Evolutionary conservation across 2,329 filamentous ascomycete genomes (phyloP).

Genomic region (Cordyceps cicadae): DNA sequence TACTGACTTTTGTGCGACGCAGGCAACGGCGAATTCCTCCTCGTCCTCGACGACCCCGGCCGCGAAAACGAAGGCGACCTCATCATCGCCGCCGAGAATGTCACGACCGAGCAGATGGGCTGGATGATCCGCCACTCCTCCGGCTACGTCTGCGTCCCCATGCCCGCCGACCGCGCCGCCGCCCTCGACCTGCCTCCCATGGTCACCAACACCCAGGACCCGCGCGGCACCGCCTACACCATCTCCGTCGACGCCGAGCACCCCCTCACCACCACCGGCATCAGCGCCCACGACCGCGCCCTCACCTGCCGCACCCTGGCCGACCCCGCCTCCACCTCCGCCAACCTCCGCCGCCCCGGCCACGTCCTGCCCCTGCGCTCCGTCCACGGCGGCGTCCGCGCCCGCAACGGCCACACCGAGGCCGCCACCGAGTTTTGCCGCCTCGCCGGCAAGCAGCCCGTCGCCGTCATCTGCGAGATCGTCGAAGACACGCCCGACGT

Average conservation of each 20-base stretch:
- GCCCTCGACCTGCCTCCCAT: slow-evolving; percentile 78
- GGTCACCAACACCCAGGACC: slow-evolving; percentile 68
- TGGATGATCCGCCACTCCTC: slow-evolving; percentile 91
- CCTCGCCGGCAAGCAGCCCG: slow-evolving; percentile 67
- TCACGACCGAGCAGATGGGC: slow-evolving; percentile 86
- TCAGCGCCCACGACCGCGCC: slow-evolving; percentile 79
- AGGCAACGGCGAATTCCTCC: slow-evolving; percentile 83
- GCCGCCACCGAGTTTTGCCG: slow-evolving; percentile 85
- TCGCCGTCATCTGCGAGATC: slow-evolving; percentile 82
- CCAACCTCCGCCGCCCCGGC: slow-evolving; percentile 70
- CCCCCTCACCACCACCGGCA: slow-evolving; percentile 73
- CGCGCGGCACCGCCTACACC: slow-evolving; percentile 87
- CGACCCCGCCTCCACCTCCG: slow-evolving; percentile 46
- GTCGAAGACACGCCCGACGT: slow-evolving; percentile 77
- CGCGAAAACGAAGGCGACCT: slow-evolving; percentile 98
- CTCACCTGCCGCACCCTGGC: slow-evolving; percentile 74
- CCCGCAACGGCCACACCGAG: slow-evolving; percentile 82
- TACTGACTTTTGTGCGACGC: slow-evolving; percentile 3
- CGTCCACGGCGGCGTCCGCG: slow-evolving; percentile 68
- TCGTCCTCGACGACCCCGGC: slow-evolving; percentile 84
- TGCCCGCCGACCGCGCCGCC: slow-evolving; percentile 60
- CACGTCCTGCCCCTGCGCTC: slow-evolving; percentile 85
- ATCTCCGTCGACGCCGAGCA: slow-evolving; percentile 75
- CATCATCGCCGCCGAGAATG: slow-evolving; percentile 79
- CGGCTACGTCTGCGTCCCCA: slow-evolving; percentile 84